Evolutionary conservation across 2,329 filamentous ascomycete genomes (phyloP).

Genomic region (Hypoxylon sp.): DNA sequence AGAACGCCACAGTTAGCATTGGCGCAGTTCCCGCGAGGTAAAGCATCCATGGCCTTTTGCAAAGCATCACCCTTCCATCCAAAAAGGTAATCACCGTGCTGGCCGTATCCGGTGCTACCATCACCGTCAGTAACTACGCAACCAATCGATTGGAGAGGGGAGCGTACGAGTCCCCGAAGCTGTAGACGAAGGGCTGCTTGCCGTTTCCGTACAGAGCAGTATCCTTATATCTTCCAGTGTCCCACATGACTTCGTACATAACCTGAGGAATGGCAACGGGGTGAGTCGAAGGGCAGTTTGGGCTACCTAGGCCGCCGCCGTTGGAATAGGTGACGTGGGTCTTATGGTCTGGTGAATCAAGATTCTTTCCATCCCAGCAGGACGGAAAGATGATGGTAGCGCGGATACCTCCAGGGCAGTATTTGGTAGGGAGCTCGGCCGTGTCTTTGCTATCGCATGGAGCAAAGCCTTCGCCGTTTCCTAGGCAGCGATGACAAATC

Average conservation of each 20-base stretch:
- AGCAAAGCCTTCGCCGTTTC: slow-evolving; percentile 41
- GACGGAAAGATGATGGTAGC: slow-evolving; percentile 43
- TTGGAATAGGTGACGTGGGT: slow-evolving; percentile 42
- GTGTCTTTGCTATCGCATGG: slow-evolving; percentile 48
- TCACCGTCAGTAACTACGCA: slow-evolving; percentile 17
- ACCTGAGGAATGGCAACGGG: slow-evolving; percentile 43
- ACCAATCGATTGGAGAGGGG: neutral
- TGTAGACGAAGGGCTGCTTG: slow-evolving; percentile 56
- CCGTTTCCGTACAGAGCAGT: slow-evolving; percentile 35
- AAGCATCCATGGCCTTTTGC: slow-evolving; percentile 53
- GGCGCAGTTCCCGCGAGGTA: slow-evolving; percentile 27
- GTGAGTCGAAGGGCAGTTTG: slow-evolving; percentile 42
- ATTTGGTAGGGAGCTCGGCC: slow-evolving; percentile 42
- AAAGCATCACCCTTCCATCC: slow-evolving; percentile 57
- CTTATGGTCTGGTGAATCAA: slow-evolving; percentile 44
- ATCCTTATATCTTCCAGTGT: slow-evolving; percentile 41
- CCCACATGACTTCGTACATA: slow-evolving; percentile 45
- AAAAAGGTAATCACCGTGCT: slow-evolving; percentile 57
- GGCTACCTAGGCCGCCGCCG: slow-evolving; percentile 35
- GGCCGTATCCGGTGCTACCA: slow-evolving; percentile 50
- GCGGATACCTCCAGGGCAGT: slow-evolving; percentile 40
- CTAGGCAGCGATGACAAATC: slow-evolving; percentile 37
- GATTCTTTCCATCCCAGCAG: slow-evolving; percentile 46
- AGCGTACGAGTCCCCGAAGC: slow-evolving; percentile 48
- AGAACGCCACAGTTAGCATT: slow-evolving; percentile 38